Base-by-base conservation (phyloP, 768 basidiomycete genomes). In the Lentinula aciculospora region DNA sequence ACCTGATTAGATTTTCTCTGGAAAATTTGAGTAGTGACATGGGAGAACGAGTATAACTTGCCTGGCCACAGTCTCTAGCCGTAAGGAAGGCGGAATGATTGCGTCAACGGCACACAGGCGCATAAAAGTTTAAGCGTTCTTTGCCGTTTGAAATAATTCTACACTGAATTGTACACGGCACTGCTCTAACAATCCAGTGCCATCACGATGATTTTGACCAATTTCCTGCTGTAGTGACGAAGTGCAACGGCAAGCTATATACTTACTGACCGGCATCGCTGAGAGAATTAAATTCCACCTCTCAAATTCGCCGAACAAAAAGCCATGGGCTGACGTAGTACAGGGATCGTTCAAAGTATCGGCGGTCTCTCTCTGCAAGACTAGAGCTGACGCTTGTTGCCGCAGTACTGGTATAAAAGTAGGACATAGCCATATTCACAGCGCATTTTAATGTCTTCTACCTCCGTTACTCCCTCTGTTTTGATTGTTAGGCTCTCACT, bases 401-500 rank as follows among this genome's bases (percentile, higher is more conserved):
- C n/a, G n/a, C n/a, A n/a, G n/a, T n/a, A n/a, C n/a, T n/a, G n/a
- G n/a, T n/a, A n/a, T n/a, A n/a, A n/a, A n/a, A n/a, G n/a, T n/a
- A n/a, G n/a, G n/a, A n/a, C n/a, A n/a, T n/a, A n/a, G n/a, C n/a
- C n/a, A n/a, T n/a, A n/a, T n/a, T n/a, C n/a, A n/a, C n/a, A n/a
- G n/a, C n/a, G n/a, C 32, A 34, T 34, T 7, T 13, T 13, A 34
- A 9, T 34, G 32, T 34, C 32, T 34, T 13, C 32, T 10, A 46
- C 23, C 9, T 23, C 27, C 10, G 21, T 17, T 29, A 2, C 53
- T 37, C n/a, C 53, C 6, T 54, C 57, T 1, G 57, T 58, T 53
- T 34, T 58, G 23, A 47, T 57, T 45, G 56, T 57, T 10, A 44
- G 56, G 64, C 60, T 1, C 17, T 63, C 23, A 32, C 31, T 10